These are phyloP conservation scores for Saccharomycopsis lassenensis DNA, from an alignment of 805 yeast species.

Conservation along the genomic window DNA sequence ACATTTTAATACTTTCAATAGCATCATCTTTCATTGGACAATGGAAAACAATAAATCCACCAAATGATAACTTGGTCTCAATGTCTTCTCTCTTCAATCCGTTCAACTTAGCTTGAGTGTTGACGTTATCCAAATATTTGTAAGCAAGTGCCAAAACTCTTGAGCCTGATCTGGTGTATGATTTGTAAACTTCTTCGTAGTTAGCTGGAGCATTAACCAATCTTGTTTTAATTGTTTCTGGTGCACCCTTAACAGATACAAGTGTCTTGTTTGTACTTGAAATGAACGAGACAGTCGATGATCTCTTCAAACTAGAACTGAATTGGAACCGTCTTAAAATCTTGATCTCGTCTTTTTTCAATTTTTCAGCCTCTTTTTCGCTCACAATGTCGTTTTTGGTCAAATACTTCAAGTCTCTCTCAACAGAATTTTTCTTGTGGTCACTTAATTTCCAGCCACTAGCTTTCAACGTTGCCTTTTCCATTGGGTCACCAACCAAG, in stretches of 20 bases:
- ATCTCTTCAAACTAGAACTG: conserved; percentile 90
- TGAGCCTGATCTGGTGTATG: conserved; percentile 89
- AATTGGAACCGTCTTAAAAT: conserved; percentile 93
- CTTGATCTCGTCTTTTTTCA: conserved; percentile 37
- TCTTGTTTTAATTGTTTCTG: conserved; percentile 85
- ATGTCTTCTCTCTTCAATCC: conserved; percentile 63
- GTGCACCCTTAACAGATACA: conserved; percentile 95
- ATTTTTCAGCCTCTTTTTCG: conserved; percentile 21
- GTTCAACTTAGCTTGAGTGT: conserved; percentile 39
- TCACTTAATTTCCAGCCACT: conserved; percentile 75
- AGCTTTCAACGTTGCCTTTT: conserved; percentile 85
- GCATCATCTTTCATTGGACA: conserved; percentile 96
- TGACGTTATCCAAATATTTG: conserved; percentile 48
- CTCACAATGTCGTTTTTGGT: conserved; percentile 20
- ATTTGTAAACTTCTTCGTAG: conserved; percentile 78
- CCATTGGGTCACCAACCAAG: conserved; percentile 98
- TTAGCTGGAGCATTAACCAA: conserved; percentile 56
- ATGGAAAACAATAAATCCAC: conserved; percentile 92
- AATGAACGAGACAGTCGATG: conserved; percentile 66
- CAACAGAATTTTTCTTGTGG: conserved; percentile 49
- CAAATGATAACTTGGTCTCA: conserved; percentile 67
- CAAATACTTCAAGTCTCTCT: conserved; percentile 26
- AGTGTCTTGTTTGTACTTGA: conserved; percentile 43
- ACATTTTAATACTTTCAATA: conserved; percentile 76
- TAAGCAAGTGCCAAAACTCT: conserved; percentile 94